Percentiles rank a stretch among this genome's conserved stretches.
These are phyloP conservation scores for Coniochaeta sp. DNA, from an alignment of 2,329 filamentous ascomycete species.

Conservation along the genomic window DNA sequence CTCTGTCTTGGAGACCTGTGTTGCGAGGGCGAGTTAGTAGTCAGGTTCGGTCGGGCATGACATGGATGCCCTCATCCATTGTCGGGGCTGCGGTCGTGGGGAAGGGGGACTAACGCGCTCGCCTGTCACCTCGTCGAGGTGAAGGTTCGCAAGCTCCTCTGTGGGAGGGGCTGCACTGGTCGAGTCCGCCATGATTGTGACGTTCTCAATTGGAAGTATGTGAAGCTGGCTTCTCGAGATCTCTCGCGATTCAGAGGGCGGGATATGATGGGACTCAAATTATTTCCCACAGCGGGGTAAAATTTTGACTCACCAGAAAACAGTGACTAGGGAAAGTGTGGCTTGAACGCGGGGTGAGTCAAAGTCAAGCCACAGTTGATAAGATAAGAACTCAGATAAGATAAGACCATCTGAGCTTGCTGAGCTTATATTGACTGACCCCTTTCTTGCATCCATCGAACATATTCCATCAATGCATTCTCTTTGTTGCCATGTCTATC, in stretches of 20 bases:
- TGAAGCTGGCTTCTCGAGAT: background rate
- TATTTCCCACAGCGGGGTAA: conserved; percentile 4
- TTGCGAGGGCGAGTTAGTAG: background rate
- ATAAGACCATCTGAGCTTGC: too few relatives aligned
- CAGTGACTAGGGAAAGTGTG: background rate
- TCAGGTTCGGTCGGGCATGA: background rate
- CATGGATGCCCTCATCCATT: conserved; percentile 39
- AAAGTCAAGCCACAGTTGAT: background rate
- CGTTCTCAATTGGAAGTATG: conserved; percentile 1
- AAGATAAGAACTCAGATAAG: too few relatives aligned
- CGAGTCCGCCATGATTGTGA: conserved; percentile 18
- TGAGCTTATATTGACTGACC: too few relatives aligned
- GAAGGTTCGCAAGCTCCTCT: conserved; percentile 61
- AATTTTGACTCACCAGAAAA: conserved; percentile 4
- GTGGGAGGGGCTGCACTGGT: conserved; percentile 27
- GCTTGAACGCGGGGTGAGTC: conserved; percentile 3
- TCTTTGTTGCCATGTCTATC: too few relatives aligned
- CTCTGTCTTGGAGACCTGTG: conserved; percentile 66
- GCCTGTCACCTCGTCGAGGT: conserved; percentile 88
- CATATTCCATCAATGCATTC: too few relatives aligned
- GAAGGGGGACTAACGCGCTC: conserved; percentile 35
- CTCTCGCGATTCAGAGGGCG: background rate
- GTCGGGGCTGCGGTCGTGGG: too few relatives aligned
- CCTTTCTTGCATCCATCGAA: too few relatives aligned
- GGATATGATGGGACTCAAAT: background rate